Conservation (phyloP, 169 alveolate species). For the Eimeria necatrix region DNA sequence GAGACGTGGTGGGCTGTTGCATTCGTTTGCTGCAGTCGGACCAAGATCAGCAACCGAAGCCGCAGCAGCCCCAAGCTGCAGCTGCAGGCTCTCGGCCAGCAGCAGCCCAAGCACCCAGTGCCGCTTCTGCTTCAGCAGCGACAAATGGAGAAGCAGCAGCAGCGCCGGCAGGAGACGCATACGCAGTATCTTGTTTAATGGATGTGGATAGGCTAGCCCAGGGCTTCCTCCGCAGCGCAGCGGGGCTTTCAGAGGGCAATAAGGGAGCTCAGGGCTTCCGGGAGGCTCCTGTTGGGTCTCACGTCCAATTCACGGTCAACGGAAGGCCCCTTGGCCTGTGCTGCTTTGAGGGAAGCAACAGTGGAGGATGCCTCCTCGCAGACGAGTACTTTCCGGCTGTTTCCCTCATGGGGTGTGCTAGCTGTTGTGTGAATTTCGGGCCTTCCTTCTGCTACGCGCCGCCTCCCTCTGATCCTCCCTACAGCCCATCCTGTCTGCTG, state of each 20-base stretch:
- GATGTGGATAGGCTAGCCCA: slow-evolving; percentile 75
- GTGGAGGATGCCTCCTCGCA: background rate
- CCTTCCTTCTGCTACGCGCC: slow-evolving; percentile 75
- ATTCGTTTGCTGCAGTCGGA: slow-evolving; percentile 49
- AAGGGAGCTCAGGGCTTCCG: background rate
- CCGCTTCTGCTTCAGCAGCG: background rate
- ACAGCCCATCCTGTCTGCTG: slow-evolving; percentile 67
- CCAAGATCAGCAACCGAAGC: background rate
- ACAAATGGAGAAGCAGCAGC: slow-evolving; percentile 27
- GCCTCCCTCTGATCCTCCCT: slow-evolving; percentile 41
- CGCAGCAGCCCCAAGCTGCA: background rate
- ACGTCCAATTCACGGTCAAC: slow-evolving; percentile 68
- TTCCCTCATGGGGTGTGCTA: slow-evolving; percentile 67
- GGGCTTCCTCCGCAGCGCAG: slow-evolving; percentile 77
- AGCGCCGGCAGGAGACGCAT: slow-evolving; percentile 33
- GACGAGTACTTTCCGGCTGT: slow-evolving; percentile 78
- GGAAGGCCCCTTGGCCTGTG: slow-evolving; percentile 40
- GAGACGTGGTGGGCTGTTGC: slow-evolving; percentile 78
- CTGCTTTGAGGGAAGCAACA: background rate
- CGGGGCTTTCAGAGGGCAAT: background rate
- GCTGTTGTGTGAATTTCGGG: slow-evolving; percentile 75
- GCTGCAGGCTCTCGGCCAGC: background rate
- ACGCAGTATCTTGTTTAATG: slow-evolving; percentile 13
- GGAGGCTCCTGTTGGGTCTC: slow-evolving; percentile 32
- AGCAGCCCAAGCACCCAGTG: background rate